A percentile compares a stretch with the other conserved stretches of the same genome.
Evolutionary conservation across 306 rosid species (phyloP).

Genomic region (Ormosia emarginata): DNA sequence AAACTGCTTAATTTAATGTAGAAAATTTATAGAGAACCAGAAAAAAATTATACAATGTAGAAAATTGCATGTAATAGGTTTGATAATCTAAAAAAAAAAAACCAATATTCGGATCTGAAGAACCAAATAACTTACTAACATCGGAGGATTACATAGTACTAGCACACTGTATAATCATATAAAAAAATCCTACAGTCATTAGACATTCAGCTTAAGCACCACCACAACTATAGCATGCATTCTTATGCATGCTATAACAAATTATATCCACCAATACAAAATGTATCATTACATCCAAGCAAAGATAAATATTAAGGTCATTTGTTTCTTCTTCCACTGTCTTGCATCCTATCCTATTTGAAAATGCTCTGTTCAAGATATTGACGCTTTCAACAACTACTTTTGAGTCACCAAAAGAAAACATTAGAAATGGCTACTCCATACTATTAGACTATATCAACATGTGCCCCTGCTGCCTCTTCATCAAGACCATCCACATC

Average conservation of each 20-base stretch:
- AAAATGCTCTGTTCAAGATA: slow-evolving; percentile 15
- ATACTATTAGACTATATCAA: slow-evolving; percentile 18
- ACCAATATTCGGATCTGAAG: not conserved
- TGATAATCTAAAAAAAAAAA: not conserved
- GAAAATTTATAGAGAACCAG: too few relatives aligned
- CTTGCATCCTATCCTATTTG: slow-evolving; percentile 4
- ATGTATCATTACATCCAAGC: slow-evolving; percentile 7
- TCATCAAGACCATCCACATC: slow-evolving; percentile 59
- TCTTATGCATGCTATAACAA: not conserved
- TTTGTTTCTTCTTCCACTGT: slow-evolving; percentile 3
- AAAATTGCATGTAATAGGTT: not conserved
- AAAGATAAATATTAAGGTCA: not conserved
- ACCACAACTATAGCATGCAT: not conserved
- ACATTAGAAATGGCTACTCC: slow-evolving; percentile 5
- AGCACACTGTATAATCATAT: not conserved
- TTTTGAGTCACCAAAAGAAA: slow-evolving; percentile 9
- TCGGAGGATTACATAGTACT: not conserved
- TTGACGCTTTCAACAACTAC: slow-evolving; percentile 7
- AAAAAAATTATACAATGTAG: too few relatives aligned
- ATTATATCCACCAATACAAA: not conserved
- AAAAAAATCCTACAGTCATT: not conserved
- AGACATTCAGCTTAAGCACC: not conserved
- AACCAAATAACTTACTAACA: not conserved
- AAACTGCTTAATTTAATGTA: too few relatives aligned
- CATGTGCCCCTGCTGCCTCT: slow-evolving; percentile 26